Conservation (phyloP, 352 stramenopile species). For the Blastocystis sp. region DNA sequence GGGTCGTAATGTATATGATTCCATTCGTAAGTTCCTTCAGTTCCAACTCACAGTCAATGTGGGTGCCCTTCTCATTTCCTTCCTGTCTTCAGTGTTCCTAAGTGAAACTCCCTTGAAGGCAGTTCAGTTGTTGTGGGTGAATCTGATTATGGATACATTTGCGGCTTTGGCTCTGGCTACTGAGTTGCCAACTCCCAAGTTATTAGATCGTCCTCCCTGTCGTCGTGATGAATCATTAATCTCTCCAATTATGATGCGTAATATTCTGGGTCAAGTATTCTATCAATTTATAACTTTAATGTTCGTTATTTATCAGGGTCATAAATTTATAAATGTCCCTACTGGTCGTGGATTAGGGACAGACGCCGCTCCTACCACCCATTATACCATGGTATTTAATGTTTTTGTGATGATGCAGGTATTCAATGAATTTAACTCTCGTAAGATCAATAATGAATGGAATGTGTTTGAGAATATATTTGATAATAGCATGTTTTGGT, state of each 20-base stretch:
- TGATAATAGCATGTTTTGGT: constrained; percentile 85
- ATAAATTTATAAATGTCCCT: constrained; percentile 70
- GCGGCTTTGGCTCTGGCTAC: constrained; percentile 89
- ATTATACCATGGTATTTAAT: constrained; percentile 95
- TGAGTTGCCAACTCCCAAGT: constrained; percentile 81
- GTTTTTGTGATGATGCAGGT: constrained; percentile 91
- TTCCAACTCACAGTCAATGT: constrained; percentile 93
- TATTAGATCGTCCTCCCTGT: constrained; percentile 87
- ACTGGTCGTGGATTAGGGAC: constrained; percentile 67
- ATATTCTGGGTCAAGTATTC: constrained; percentile 86
- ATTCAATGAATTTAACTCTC: constrained; percentile 85
- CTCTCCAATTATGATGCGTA: constrained; percentile 86
- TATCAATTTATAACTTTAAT: constrained; percentile 85
- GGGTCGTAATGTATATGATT: constrained; percentile 91
- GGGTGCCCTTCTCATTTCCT: constrained; percentile 83
- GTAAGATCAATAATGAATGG: constrained; percentile 86
- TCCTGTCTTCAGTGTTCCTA: constrained; percentile 76
- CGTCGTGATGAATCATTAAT: constrained; percentile 83
- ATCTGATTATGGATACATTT: constrained; percentile 98
- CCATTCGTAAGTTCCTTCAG: constrained; percentile 92
- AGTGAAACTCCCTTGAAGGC: constrained; percentile 82
- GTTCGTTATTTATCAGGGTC: constrained; percentile 79
- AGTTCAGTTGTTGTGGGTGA: constrained; percentile 95
- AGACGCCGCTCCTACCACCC: constrained; percentile 75
- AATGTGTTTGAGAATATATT: constrained; percentile 88